Evolutionary conservation across 2,329 filamentous ascomycete species (phyloP).

Genomic region (Coniella lustricola): DNA sequence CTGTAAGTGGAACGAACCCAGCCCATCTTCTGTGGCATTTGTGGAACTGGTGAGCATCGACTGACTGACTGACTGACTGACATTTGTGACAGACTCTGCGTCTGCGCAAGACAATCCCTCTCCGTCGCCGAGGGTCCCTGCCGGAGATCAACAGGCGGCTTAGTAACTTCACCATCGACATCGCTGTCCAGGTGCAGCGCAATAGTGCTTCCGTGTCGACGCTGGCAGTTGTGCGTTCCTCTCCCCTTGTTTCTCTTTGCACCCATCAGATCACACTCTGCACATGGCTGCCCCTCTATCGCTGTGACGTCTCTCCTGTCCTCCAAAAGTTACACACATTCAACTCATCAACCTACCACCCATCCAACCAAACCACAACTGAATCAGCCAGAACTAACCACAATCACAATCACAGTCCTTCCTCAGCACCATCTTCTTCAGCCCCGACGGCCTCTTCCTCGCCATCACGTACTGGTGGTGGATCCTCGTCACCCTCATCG

Average conservation of each 20-base stretch:
- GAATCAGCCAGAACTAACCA: too few relatives aligned
- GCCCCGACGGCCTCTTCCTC: constrained; percentile 14
- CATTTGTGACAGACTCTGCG: constrained; percentile 6
- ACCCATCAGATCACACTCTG: too few relatives aligned
- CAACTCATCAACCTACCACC: too few relatives aligned
- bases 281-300: not conserved
- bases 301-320: too few relatives aligned
- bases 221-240: constrained; percentile 5
- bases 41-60: too few relatives aligned
- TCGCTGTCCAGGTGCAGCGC: constrained; percentile 13
- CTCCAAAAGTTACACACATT: too few relatives aligned
- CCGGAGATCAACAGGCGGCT: constrained; percentile 14
- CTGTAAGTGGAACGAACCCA: not conserved
- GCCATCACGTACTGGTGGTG: constrained; percentile 16
- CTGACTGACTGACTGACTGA: too few relatives aligned
- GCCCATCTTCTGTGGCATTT: too few relatives aligned
- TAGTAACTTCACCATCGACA: constrained; percentile 15
- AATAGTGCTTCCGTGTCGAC: constrained; percentile 14
- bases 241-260: too few relatives aligned
- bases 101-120: constrained; percentile 14
- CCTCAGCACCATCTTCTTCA: constrained; percentile 16
- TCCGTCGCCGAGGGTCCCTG: constrained; percentile 11
- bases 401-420: constrained; percentile 1
- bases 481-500: constrained; percentile 13
- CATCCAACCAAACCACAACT: too few relatives aligned